These are phyloP conservation scores for Ormosia semicastrata DNA, from an alignment of 306 rosid genomes.

Conservation along the genomic window DNA sequence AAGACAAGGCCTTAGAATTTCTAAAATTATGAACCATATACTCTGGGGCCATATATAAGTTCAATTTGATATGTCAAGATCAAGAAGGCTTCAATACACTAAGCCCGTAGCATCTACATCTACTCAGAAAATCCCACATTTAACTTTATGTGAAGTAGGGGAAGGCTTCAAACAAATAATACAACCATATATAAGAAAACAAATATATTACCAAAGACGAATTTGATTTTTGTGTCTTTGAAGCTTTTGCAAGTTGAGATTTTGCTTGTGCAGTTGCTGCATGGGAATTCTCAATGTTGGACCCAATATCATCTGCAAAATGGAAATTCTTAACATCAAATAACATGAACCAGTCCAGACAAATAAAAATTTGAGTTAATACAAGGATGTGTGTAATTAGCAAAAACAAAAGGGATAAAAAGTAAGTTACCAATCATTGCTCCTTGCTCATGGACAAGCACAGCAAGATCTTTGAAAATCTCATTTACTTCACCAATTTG, in stretches of 20 bases:
- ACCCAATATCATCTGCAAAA: constrained; percentile 76
- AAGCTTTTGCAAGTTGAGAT: constrained; percentile 77
- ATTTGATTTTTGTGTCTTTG: constrained; percentile 86
- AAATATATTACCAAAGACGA: constrained; percentile 76
- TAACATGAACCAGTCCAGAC: constrained; percentile 18
- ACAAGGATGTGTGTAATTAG: neutral
- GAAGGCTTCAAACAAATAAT: neutral
- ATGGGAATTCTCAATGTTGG: constrained; percentile 79
- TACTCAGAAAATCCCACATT: neutral
- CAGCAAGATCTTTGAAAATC: constrained; percentile 94
- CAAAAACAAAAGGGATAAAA: neutral
- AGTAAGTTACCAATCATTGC: constrained; percentile 66
- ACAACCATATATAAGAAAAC: neutral
- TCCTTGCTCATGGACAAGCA: constrained; percentile 95
- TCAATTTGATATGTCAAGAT: neutral
- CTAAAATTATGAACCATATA: constrained; percentile 4
- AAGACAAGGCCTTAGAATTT: neutral
- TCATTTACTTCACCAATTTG: constrained; percentile 98
- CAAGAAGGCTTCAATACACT: neutral
- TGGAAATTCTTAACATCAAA: constrained; percentile 26
- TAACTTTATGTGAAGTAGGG: neutral
- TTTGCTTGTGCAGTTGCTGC: constrained; percentile 75
- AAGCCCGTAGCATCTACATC: constrained; percentile 1
- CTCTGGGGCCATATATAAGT: neutral
- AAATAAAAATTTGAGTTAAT: neutral